Evolutionary conservation across 805 yeast genomes (phyloP), one percentile per base, ranked within the genome.

Genomic region (Jamesozyma jinghongensis): DNA sequence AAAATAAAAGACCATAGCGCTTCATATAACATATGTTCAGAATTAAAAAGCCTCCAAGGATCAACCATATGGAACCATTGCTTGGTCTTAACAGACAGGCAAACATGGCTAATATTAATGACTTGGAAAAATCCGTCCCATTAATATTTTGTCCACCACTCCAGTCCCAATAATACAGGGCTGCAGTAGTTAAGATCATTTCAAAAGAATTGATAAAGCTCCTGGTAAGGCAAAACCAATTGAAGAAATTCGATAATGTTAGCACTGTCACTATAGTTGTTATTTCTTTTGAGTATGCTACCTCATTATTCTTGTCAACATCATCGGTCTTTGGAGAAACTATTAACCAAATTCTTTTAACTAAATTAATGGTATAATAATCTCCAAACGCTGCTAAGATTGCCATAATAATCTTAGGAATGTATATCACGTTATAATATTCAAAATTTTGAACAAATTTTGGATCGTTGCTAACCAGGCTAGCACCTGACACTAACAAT

Each of bases 161-260:
- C 82, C 83, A 77, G 13, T 86, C 80, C 95, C 94, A 84, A 54
- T 68, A 73, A 13, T 71, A 67, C 36, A 90, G 63, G 0, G 87
- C 87, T 7, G 75, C 61, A 0, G 79, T 67, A 0, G 92, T 83
- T 40, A 87, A 55, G 1, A 73, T 68, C 72, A 81, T 72, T 59
- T 92, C 98, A 38, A 87, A 66, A 16, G 83, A 75, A 54, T 90
- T 92, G 38, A 94, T 77, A 56, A 92, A 92, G 1, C 95, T 78
- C 47, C 99, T 70, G 1, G 95, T 80, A 31, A 77, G 68, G 32
- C 80, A 70, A 61, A 73, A 85, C 81, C 90, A 85, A 57, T 87
- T 86, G 70, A 86, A 90, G 44, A 61, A 60, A 38, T 62, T 62
- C 1, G 59, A 44, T 20, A 50, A 26, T 2, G 58, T 51, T 7